A percentile compares a stretch with the other conserved stretches of the same genome.
These are phyloP conservation scores for Nicotiana rustica DNA, from an alignment of 305 asterid species.

Conservation along the genomic window DNA sequence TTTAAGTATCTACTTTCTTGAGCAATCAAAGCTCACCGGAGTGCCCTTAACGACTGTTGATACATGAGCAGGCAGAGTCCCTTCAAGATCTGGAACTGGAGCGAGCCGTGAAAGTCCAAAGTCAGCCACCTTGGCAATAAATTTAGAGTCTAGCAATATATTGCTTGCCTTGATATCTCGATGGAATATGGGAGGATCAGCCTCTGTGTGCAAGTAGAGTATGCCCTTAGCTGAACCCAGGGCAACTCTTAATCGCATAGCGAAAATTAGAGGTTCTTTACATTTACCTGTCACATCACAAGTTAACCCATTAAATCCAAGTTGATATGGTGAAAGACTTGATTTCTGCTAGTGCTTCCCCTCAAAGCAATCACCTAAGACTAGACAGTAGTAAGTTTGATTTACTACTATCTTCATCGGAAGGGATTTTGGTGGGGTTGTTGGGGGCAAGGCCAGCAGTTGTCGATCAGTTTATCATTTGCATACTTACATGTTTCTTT, in stretches of 20 bases:
- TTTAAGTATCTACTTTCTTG: neutral
- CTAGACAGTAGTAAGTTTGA: neutral
- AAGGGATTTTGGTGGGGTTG: neutral
- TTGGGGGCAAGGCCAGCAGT: conserved; percentile 10
- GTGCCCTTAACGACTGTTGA: conserved; percentile 93
- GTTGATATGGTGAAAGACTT: conserved; percentile 28
- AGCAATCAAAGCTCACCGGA: conserved; percentile 65
- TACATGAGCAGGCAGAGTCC: conserved; percentile 64
- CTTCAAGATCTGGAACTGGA: conserved; percentile 78
- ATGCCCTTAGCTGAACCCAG: conserved; percentile 88
- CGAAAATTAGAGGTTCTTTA: conserved; percentile 65
- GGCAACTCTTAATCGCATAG: conserved; percentile 77
- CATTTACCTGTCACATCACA: conserved; percentile 63
- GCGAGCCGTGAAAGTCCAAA: conserved; percentile 96
- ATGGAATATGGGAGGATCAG: conserved; percentile 97
- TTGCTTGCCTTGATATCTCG: conserved; percentile 96
- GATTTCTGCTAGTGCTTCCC: conserved; percentile 16
- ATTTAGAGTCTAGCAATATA: conserved; percentile 79
- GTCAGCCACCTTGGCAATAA: conserved; percentile 90
- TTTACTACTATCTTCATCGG: neutral
- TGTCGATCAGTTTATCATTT: neutral
- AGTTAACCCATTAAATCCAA: conserved; percentile 26
- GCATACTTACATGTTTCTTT: neutral
- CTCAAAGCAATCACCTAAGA: conserved; percentile 22
- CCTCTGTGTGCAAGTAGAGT: conserved; percentile 95